Evolutionary conservation across 805 yeast genomes (phyloP).

Genomic region (Teunomyces pallodes): DNA sequence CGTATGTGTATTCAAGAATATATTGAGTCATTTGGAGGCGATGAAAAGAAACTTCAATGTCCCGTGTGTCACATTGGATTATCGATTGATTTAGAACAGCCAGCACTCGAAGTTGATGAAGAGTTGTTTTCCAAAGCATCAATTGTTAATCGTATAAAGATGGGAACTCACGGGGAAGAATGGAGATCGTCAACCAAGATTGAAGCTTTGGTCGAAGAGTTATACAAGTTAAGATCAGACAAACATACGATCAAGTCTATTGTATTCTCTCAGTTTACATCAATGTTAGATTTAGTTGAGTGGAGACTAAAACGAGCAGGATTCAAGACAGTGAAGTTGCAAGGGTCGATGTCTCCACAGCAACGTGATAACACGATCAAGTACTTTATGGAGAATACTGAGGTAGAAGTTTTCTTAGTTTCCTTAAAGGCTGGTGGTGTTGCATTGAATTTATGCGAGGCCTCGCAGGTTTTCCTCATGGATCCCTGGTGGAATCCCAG

Average conservation of each 20-base stretch:
- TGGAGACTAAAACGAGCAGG: constrained; percentile 97
- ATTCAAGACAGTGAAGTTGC: constrained; percentile 87
- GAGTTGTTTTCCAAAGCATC: constrained; percentile 58
- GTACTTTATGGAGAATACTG: constrained; percentile 88
- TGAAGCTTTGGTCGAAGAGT: constrained; percentile 92
- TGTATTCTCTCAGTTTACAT: constrained; percentile 95
- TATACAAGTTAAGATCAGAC: constrained; percentile 83
- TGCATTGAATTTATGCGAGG: constrained; percentile 93
- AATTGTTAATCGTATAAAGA: constrained; percentile 82
- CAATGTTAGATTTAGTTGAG: constrained; percentile 93
- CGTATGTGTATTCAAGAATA: constrained; percentile 90
- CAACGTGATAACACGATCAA: constrained; percentile 91
- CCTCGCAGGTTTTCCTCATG: constrained; percentile 90
- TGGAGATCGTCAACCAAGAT: constrained; percentile 97
- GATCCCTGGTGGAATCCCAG: constrained; percentile 99
- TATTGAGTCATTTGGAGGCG: constrained; percentile 74
- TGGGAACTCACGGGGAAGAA: constrained; percentile 64
- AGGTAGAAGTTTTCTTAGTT: constrained; percentile 90
- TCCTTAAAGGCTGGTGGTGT: constrained; percentile 99
- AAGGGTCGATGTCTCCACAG: constrained; percentile 95
- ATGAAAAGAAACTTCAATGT: constrained; percentile 62
- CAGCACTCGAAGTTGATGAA: constrained; percentile 72
- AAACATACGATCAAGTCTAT: constrained; percentile 88
- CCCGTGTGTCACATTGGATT: constrained; percentile 96
- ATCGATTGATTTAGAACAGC: constrained; percentile 85